Evolutionary conservation across 345 rosid genomes (phyloP).

Genomic region (Populus euphratica): DNA sequence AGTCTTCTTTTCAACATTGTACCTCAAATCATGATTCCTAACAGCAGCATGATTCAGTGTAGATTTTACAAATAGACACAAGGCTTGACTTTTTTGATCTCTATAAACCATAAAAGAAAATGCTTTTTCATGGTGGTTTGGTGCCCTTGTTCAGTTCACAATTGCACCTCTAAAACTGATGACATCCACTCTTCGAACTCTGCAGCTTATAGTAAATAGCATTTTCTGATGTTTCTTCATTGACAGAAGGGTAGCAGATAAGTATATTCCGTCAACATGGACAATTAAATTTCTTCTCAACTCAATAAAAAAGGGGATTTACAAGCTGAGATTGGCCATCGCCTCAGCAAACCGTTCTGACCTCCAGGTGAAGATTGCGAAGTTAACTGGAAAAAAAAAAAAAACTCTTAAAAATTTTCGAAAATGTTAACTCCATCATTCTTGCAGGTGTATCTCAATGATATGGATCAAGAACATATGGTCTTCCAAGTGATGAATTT

Average conservation of each 20-base stretch:
- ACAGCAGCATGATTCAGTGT: no score
- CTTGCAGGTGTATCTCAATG: conserved; percentile 28
- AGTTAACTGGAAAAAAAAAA: no score
- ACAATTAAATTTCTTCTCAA: conserved; percentile 26
- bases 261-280: conserved; percentile 35
- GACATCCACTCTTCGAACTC: neutral
- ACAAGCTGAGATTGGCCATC: conserved; percentile 33
- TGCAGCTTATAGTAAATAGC: neutral
- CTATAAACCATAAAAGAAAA: no score
- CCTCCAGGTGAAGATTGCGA: conserved; percentile 4
- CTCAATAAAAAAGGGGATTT: conserved; percentile 29
- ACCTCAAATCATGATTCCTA: no score
- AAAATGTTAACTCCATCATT: no score
- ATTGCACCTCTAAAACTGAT: neutral
- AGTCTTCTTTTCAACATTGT: no score
- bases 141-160: neutral
- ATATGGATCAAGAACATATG: conserved; percentile 9
- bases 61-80: no score
- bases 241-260: conserved; percentile 29
- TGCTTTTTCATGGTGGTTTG: no score
- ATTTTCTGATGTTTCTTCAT: neutral
- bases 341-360: conserved; percentile 38
- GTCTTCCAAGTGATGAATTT: conserved; percentile 24
- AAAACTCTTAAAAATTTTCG: no score
- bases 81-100: no score